Evolutionary conservation across 2,329 filamentous ascomycete genomes (phyloP).

Genomic region (Fusarium agapanthi): DNA sequence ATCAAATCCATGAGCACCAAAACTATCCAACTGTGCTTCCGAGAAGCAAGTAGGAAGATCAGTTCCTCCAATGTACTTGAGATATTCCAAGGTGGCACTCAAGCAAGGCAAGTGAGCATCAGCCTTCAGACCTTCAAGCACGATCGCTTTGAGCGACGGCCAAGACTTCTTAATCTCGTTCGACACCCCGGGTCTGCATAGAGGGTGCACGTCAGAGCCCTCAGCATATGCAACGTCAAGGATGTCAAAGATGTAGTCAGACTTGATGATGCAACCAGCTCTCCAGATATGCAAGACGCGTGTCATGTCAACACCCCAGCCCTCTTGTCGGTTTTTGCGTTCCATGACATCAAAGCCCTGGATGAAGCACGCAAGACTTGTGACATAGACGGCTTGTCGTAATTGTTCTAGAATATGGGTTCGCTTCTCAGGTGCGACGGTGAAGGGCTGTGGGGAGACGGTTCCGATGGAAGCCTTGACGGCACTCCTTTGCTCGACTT

Average conservation of each 20-base stretch:
- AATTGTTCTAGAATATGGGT: slow-evolving; percentile 62
- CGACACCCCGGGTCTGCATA: slow-evolving; percentile 41
- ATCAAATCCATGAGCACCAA: slow-evolving; percentile 63
- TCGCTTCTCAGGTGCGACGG: not conserved
- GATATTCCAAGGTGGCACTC: slow-evolving; percentile 70
- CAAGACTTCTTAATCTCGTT: slow-evolving; percentile 62
- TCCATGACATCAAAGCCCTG: slow-evolving; percentile 74
- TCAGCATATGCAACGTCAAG: slow-evolving; percentile 56
- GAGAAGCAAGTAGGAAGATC: slow-evolving; percentile 73
- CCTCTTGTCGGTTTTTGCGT: slow-evolving; percentile 63
- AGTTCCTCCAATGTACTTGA: slow-evolving; percentile 69
- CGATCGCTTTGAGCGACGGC: slow-evolving; percentile 62
- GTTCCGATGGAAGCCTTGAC: slow-evolving; percentile 47
- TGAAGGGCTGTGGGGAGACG: not conserved
- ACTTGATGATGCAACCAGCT: slow-evolving; percentile 75
- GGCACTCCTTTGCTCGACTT: slow-evolving; percentile 63
- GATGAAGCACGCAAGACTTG: slow-evolving; percentile 69
- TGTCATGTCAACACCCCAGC: slow-evolving; percentile 65
- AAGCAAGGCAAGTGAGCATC: slow-evolving; percentile 69
- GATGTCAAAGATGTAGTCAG: slow-evolving; percentile 70
- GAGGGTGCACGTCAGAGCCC: slow-evolving; percentile 49
- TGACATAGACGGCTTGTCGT: slow-evolving; percentile 67
- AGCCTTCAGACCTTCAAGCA: slow-evolving; percentile 61
- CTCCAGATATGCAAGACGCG: slow-evolving; percentile 71
- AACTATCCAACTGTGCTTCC: slow-evolving; percentile 76